phyloP scores from a whole-genome alignment of 805 yeast genomes.

The Wickerhamomyces ciferrii region DNA sequence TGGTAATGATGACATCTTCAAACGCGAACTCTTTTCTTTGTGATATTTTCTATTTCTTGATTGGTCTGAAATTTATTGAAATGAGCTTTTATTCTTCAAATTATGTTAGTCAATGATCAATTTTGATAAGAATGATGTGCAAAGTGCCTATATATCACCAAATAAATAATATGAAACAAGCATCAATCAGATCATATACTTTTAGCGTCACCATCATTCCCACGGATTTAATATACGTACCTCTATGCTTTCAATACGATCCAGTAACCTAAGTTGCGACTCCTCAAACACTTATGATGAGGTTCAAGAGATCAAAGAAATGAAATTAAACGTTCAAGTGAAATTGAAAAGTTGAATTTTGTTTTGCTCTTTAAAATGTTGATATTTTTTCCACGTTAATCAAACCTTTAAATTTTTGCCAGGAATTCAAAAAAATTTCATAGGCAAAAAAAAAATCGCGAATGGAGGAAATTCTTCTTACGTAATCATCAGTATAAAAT shows the following conservation, averaged over 20 bases:
- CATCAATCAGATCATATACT: background rate
- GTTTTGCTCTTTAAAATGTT: background rate
- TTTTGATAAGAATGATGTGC: too few relatives aligned
- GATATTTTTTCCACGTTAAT: background rate
- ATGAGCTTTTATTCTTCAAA: background rate
- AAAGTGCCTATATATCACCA: too few relatives aligned
- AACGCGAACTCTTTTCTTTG: background rate
- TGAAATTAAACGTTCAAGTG: background rate
- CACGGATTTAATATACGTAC: background rate
- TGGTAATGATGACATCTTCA: constrained; percentile 43
- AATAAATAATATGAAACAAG: too few relatives aligned
- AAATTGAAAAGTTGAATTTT: background rate
- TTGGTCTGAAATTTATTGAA: background rate
- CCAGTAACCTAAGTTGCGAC: background rate
- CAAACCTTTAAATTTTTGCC: background rate
- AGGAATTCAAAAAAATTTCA: background rate
- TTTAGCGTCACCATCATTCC: background rate
- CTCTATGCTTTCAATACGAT: background rate
- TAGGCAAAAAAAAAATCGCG: background rate
- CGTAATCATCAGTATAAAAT: too few relatives aligned
- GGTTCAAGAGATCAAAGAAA: background rate
- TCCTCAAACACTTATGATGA: background rate
- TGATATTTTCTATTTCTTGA: background rate
- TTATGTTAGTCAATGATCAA: background rate
- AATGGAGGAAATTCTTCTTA: background rate